Evolutionary conservation across 805 yeast species (phyloP).

Genomic region (Blastobotrys americana): DNA sequence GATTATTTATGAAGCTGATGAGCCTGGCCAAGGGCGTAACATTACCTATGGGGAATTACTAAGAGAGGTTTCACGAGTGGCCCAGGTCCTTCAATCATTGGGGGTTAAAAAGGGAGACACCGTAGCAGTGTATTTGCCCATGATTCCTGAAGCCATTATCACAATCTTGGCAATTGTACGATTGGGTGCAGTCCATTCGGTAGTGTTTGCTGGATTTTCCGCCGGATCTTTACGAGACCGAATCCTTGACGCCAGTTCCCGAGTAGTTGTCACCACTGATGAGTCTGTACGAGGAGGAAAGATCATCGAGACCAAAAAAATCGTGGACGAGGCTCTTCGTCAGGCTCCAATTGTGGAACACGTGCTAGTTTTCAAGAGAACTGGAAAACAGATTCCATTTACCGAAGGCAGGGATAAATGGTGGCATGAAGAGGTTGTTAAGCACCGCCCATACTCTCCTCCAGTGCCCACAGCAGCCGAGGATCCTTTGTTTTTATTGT

Average conservation of each 20-base stretch:
- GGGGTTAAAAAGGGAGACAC: conserved; percentile 94
- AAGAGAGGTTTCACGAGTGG: conserved; percentile 76
- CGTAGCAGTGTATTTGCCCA: conserved; percentile 93
- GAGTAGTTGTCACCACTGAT: conserved; percentile 86
- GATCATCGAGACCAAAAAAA: conserved; percentile 82
- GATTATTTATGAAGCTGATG: conserved; percentile 87
- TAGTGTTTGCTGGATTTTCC: conserved; percentile 93
- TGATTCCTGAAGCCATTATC: conserved; percentile 94
- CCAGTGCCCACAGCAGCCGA: conserved; percentile 84
- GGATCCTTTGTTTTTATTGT: conserved; percentile 90
- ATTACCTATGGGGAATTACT: conserved; percentile 84
- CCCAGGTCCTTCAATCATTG: conserved; percentile 72
- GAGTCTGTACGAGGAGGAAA: conserved; percentile 96
- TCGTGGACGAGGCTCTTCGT: conserved; percentile 89
- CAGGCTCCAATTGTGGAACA: conserved; percentile 64
- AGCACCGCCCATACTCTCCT: conserved; percentile 78
- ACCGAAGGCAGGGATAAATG: conserved; percentile 76
- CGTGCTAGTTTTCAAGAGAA: conserved; percentile 82
- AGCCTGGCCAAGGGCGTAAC: conserved; percentile 60
- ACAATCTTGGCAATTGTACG: conserved; percentile 92
- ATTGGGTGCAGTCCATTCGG: conserved; percentile 94
- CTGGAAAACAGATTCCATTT: conserved; percentile 71
- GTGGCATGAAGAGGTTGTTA: conserved; percentile 88
- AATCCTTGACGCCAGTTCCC: conserved; percentile 77
- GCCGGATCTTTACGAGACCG: conserved; percentile 90